Percentiles rank a stretch among this genome's conserved stretches.
These are phyloP conservation scores for Lactarius pseudohatsudake DNA, from an alignment of 768 basidiomycete species.

Conservation along the genomic window DNA sequence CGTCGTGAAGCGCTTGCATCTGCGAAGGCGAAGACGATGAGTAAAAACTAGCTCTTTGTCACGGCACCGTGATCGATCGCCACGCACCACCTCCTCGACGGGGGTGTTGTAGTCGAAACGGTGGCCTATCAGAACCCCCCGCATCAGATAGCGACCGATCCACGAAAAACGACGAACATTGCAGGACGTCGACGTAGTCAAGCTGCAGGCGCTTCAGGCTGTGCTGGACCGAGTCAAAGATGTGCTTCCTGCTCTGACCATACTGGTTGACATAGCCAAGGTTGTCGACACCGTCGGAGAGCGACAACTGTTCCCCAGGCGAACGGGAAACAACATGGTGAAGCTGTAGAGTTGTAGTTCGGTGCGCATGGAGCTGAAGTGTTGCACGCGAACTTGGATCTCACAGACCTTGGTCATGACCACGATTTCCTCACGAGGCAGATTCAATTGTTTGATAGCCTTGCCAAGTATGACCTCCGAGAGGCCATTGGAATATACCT, in stretches of 20 bases:
- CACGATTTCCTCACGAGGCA: conserved; percentile 50
- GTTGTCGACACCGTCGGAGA: conserved; percentile 27
- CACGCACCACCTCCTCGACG: conserved; percentile 39
- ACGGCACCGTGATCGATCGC: no score
- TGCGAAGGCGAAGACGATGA: conserved; percentile 10
- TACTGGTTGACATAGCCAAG: conserved; percentile 41
- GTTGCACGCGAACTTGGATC: neutral
- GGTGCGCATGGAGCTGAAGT: neutral
- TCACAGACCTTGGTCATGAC: conserved; percentile 48
- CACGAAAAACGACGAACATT: conserved; percentile 43
- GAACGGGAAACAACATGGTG: conserved; percentile 2
- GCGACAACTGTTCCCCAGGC: neutral
- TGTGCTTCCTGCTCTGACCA: conserved; percentile 47
- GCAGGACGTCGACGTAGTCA: conserved; percentile 72
- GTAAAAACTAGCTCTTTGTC: neutral
- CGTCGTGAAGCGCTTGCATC: conserved; percentile 47
- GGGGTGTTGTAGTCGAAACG: conserved; percentile 46
- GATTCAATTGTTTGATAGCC: conserved; percentile 45
- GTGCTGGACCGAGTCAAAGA: conserved; percentile 57
- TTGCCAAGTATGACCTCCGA: conserved; percentile 49
- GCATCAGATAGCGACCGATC: conserved; percentile 6
- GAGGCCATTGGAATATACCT: conserved; percentile 40
- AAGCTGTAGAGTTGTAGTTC: conserved; percentile 2
- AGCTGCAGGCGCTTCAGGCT: conserved; percentile 63
- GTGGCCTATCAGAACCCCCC: conserved; percentile 33